Evolutionary conservation across 148 eudicot genomes (phyloP).

Genomic region (Chenopodium berlandieri): DNA sequence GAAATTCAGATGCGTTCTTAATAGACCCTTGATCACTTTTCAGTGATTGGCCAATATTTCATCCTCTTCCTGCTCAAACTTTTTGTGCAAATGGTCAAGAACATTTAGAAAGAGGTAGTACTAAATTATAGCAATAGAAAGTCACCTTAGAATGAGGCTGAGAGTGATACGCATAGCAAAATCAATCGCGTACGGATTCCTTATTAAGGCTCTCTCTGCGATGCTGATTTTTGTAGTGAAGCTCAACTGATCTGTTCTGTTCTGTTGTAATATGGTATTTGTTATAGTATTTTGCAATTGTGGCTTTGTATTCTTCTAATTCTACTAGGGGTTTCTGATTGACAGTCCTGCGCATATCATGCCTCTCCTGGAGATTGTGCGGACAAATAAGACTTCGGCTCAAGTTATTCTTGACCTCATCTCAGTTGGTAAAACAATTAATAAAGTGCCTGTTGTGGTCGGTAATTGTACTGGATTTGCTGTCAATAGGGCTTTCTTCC

Average conservation of each 20-base stretch:
- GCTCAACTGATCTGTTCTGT: neutral
- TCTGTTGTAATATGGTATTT: neutral
- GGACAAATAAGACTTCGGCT: conserved; percentile 81
- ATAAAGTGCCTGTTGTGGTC: conserved; percentile 92
- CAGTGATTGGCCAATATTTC: too few species aligned
- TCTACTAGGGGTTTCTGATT: conserved; percentile 19
- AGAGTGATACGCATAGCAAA: neutral
- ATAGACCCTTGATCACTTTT: neutral
- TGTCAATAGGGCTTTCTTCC: conserved; percentile 89
- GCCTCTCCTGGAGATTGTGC: conserved; percentile 94
- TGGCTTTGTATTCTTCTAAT: neutral
- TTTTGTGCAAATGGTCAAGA: too few species aligned
- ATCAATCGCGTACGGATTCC: neutral
- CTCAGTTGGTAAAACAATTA: conserved; percentile 74
- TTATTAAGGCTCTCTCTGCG: neutral
- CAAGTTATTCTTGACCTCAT: conserved; percentile 90
- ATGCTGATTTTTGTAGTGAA: neutral
- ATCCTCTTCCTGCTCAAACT: too few species aligned
- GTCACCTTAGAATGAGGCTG: neutral
- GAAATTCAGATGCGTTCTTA: neutral
- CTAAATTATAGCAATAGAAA: neutral
- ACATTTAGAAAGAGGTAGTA: too few species aligned
- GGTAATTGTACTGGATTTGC: conserved; percentile 98
- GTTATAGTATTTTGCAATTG: neutral
- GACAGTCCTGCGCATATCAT: conserved; percentile 95